A percentile compares a stretch with the other conserved stretches of the same genome.
These are phyloP conservation scores for Linderina pennispora DNA, from an alignment of 192 early-diverging fungal genomes.

Conservation along the genomic window DNA sequence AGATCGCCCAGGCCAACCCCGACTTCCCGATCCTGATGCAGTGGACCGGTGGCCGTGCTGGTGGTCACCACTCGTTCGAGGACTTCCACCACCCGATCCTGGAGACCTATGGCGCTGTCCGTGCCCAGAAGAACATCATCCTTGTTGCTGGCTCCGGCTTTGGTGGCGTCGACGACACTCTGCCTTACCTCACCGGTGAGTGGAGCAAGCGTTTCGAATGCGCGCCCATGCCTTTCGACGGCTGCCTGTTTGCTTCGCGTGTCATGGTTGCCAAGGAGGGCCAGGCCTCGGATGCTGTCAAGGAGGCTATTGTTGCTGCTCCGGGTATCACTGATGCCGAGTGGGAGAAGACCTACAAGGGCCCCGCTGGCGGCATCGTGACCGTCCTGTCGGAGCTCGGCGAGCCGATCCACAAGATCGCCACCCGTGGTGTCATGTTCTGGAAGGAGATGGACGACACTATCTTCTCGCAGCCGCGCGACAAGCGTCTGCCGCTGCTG, in stretches of 20 bases:
- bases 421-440: slow-evolving; percentile 83
- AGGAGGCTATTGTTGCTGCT: slow-evolving; percentile 82
- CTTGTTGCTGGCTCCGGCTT: slow-evolving; percentile 90
- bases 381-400: slow-evolving; percentile 93
- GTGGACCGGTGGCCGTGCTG: slow-evolving; percentile 91
- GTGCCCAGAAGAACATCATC: slow-evolving; percentile 76
- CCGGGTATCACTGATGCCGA: slow-evolving; percentile 79
- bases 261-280: slow-evolving; percentile 93
- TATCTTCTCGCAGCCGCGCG: slow-evolving; percentile 79
- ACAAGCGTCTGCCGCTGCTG: slow-evolving; percentile 76
- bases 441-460: slow-evolving; percentile 96
- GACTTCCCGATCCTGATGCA: slow-evolving; percentile 84
- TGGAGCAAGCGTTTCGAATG: slow-evolving; percentile 78
- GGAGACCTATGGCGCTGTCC: slow-evolving; percentile 76
- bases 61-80: slow-evolving; percentile 91
- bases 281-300: slow-evolving; percentile 69
- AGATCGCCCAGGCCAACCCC: slow-evolving; percentile 82
- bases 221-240: slow-evolving; percentile 93
- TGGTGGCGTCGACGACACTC: slow-evolving; percentile 71
- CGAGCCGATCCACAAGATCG: slow-evolving; percentile 96
- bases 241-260: slow-evolving; percentile 85
- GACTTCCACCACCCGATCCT: slow-evolving; percentile 85
- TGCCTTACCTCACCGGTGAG: slow-evolving; percentile 91
- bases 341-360: slow-evolving; percentile 93
- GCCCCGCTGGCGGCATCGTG: slow-evolving; percentile 81